Base-by-base conservation (phyloP, 352 stramenopile genomes). In the Aphanomyces invadans region DNA sequence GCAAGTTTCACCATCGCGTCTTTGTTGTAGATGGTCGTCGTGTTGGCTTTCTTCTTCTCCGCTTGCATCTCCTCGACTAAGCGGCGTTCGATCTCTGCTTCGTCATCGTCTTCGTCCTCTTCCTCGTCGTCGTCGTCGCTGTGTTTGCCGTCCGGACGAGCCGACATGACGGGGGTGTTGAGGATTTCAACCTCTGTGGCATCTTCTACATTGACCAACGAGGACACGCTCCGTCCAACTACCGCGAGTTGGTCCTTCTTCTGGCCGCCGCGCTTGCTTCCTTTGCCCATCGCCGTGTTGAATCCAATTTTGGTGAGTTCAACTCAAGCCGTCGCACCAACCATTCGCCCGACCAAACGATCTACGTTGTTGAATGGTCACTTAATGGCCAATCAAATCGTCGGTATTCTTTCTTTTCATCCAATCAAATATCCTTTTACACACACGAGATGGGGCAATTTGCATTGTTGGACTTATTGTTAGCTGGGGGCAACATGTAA, bases 161-260 rank as follows among this genome's bases (percentile, higher is more conserved):
- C 73, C 5, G 84, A 74, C 25, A 94, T 73, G 17, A 81, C 83
- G 17, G 85, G 83, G 68, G 84, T 90, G 75, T 91, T 81, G 21
- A 93, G 79, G 57, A 93, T 91, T 65, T 93, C 84, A 56, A 88
- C 78, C 66, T 93, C 84, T 0, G 80, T 79, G 1, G 82, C 82
- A 53, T 88, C 76, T 62, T 93, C 84, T 1, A 76, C 80, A 26
- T 81, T 82, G 63, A 89, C 76, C 36, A 93, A 73, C 52, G 79
- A 36, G 2, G 62, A 69, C 15, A 69, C 48, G 25, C 60, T 67
- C 32, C 60, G 60, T 15, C 60, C 60, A 1, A 67, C 60, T 25
- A 67, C 60, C 33, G 60, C 60, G 3, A 67, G 28, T 17, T 44
- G 32, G 36, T 67, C 60, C 19, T 46, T 46, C 42, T 36, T 53